Evolutionary conservation across 495 filamentous ascomycete genomes (phyloP), one percentile per base, ranked within the genome.

Genomic region (Neurospora cerealis): DNA sequence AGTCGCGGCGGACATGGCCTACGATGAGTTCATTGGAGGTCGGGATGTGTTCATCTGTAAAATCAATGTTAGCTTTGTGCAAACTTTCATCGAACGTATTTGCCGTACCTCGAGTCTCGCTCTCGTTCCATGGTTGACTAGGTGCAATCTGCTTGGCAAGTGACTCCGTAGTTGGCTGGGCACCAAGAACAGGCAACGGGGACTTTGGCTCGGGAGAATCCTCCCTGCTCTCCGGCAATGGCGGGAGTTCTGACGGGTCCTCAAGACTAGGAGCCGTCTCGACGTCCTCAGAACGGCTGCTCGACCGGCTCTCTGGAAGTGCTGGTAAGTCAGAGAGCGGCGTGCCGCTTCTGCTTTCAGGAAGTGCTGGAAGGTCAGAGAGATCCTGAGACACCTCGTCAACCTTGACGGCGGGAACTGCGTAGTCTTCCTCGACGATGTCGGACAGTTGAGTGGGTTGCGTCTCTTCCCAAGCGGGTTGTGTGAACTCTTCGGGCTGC

Each of bases 1-100:
- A 71, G 21, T 81, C 74, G 11, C 75, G 74, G 15, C 74, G 72
- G 76, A 78, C 77, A 24, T 74, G 73, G 39, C 75, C 77, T 66
- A 77, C 79, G 19, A 80, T 71, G 69, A 81, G 42, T 17, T 79
- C 80, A 17, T 54, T 46, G 5, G 76, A 70, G 11, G 73, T 71
- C 5, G 28, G 54, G 2, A 34, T 8, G 28, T 2, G 1, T 34
- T 62, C 54, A 0, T 62, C 54, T 62, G 54, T 32, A 17, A 1
- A 3, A 8, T 32, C n/a, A 24, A 54, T 32, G 24, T 62, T 32
- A 62, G 54, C 2, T 62, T 62, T 7, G 5, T 7, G 15, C 11
- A 17, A 32, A 24, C 4, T 11, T 32, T 17, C 3, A 2, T 60
- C 5, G 5, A 7, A 17, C 21, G 24, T 2, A 1, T 1, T 28